Base-by-base conservation (phyloP, 352 stramenopile species). In the Phytophthora foliorum region DNA sequence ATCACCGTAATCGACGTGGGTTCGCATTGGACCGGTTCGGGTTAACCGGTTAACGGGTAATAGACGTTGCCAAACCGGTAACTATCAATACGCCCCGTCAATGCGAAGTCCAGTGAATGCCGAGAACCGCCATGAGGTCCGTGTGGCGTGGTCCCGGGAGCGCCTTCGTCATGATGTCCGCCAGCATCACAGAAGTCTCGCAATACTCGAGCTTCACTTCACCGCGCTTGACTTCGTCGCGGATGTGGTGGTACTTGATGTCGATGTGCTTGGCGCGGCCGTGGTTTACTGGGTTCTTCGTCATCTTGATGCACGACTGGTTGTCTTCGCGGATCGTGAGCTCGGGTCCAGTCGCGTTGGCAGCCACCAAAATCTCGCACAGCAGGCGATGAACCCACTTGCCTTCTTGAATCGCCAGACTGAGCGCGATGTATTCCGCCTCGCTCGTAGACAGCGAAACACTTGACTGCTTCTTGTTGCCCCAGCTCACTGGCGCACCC, bases 241-340 rank as follows among this genome's bases (percentile, higher is more conserved):
- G 61, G 34, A 75, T 69, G 54, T 63, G 53, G 29, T 75, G 61
- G 38, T 74, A 65, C 41, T 69, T 59, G 50, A 68, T 65, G 41
- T 75, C 71, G 41, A 79, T 79, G 55, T 80, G 62, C 56, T 80
- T 80, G 21, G 67, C 63, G 32, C 66, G 60, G 21, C 50, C 61
- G 41, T 72, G 55, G 36, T 76, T 72, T 4, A 73, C 65, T 6
- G 57, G 44, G 45, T 55, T 64, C 46, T 64, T 64, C 6, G 32
- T 64, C 57, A 57, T 64, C 57, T 57, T 58, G 46, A 66, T 50
- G 25, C 57, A 66, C 6, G 57, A 66, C 46, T 66, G 48, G 27
- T 62, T 60, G 25, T 62, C 55, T 21, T 53, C 45, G 24, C 14
- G 21, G 9, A 53, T 53, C 45, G 3, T 39, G 3, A 39, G 34